Evolutionary conservation across 192 early-diverging fungal genomes (phyloP).

Genomic region (Allomyces macrogynus): DNA sequence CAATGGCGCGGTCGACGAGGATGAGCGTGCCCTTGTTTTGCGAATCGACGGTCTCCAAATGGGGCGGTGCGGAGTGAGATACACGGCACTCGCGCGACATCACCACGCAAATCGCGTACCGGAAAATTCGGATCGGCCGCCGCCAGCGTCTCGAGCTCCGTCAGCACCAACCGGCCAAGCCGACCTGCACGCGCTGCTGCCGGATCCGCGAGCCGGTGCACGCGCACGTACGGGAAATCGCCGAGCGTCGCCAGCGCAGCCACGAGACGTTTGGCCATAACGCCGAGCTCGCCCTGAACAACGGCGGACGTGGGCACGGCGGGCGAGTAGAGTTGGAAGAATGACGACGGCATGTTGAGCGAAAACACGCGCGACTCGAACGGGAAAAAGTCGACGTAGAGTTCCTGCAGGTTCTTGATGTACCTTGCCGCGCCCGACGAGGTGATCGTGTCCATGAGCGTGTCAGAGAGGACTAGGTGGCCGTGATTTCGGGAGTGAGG

Average conservation of each 20-base stretch:
- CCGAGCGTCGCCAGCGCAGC: slow-evolving; percentile 73
- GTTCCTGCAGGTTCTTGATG: slow-evolving; percentile 47
- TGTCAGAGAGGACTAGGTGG: slow-evolving; percentile 33
- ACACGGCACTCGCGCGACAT: not conserved
- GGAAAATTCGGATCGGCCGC: slow-evolving; percentile 42
- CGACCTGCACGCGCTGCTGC: slow-evolving; percentile 45
- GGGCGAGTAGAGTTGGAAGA: slow-evolving; percentile 42
- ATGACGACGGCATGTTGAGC: slow-evolving; percentile 43
- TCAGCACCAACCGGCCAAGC: slow-evolving; percentile 61
- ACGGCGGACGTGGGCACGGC: slow-evolving; percentile 11
- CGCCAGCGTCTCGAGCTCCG: slow-evolving; percentile 64
- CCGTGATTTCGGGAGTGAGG: no score
- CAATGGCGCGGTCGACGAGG: slow-evolving; percentile 77
- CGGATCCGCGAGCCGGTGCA: slow-evolving; percentile 55
- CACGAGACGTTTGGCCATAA: slow-evolving; percentile 41
- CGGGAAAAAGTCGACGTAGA: slow-evolving; percentile 61
- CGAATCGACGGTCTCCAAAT: slow-evolving; percentile 17
- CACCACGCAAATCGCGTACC: slow-evolving; percentile 7
- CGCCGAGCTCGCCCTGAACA: slow-evolving; percentile 17
- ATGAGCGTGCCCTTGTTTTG: slow-evolving; percentile 48
- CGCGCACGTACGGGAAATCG: slow-evolving; percentile 82
- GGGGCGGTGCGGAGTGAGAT: not conserved
- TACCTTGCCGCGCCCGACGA: slow-evolving; percentile 27
- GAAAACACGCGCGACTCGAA: slow-evolving; percentile 45
- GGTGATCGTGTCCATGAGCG: slow-evolving; percentile 34